Evolutionary conservation across 495 filamentous ascomycete genomes (phyloP).

Genomic region (Delitschia confertaspora): DNA sequence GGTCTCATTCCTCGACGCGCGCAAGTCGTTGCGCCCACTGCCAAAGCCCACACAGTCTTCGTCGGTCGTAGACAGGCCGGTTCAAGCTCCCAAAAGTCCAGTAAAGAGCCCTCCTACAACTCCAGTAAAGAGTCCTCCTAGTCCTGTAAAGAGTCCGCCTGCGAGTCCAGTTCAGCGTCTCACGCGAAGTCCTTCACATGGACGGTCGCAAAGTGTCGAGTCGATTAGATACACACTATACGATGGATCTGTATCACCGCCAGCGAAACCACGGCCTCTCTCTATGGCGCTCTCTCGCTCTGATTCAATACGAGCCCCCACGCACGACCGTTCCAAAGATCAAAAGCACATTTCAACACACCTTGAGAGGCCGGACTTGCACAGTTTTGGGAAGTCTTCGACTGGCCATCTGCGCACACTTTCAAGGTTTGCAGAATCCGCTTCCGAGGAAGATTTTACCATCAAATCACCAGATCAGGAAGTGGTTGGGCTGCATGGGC

Average conservation of each 20-base stretch:
- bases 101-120: too few species aligned
- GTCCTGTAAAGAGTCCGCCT: not conserved
- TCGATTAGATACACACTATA: conserved; percentile 11
- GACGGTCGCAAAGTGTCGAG: conserved; percentile 27
- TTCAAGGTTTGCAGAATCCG: conserved; percentile 70
- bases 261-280: conserved; percentile 27
- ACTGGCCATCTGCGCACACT: conserved; percentile 83
- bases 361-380: conserved; percentile 53
- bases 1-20: conserved; percentile 56
- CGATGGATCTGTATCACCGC: conserved; percentile 28
- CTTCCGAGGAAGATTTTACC: conserved; percentile 66
- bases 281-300: conserved; percentile 32
- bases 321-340: conserved; percentile 18
- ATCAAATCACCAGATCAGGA: conserved; percentile 66
- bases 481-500: conserved; percentile 77
- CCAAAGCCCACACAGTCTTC: conserved; percentile 55
- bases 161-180: too few species aligned
- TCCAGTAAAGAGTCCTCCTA: too few species aligned
- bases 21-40: conserved; percentile 69
- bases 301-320: conserved; percentile 33
- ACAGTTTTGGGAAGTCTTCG: conserved; percentile 69
- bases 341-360: conserved; percentile 11
- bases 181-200: conserved; percentile 24
- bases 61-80: conserved; percentile 32
- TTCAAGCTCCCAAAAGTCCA: not conserved